Evolutionary conservation across 495 filamentous ascomycete genomes (phyloP).

Genomic region (Amphirosellinia nigrospora): DNA sequence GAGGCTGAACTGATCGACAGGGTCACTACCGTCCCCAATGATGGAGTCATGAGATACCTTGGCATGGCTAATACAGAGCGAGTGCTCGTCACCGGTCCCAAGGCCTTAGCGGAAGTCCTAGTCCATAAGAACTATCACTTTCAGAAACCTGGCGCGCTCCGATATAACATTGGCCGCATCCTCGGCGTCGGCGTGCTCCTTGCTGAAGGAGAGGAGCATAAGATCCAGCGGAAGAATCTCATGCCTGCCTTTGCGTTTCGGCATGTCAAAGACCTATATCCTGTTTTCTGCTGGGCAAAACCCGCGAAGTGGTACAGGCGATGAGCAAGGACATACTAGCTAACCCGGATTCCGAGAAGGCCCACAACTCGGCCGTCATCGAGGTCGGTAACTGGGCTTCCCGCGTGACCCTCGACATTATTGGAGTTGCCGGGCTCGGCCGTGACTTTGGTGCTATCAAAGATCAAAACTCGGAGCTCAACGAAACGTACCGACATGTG

Average conservation of each 20-base stretch:
- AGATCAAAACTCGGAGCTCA: constrained; percentile 67
- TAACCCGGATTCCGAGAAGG: constrained; percentile 44
- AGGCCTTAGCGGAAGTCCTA: constrained; percentile 70
- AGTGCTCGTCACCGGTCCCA: constrained; percentile 67
- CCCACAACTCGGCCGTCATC: constrained; percentile 56
- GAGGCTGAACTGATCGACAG: constrained; percentile 39
- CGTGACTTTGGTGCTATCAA: constrained; percentile 76
- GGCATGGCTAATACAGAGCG: constrained; percentile 74
- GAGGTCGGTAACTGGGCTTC: constrained; percentile 73
- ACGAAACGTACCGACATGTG: constrained; percentile 66
- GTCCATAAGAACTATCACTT: constrained; percentile 80
- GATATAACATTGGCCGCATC: constrained; percentile 63
- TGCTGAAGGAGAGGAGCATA: constrained; percentile 87
- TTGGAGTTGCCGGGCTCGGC: constrained; percentile 81
- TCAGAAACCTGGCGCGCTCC: constrained; percentile 68
- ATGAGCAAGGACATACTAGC: constrained; percentile 50
- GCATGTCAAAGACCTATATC: constrained; percentile 86
- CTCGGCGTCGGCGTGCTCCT: constrained; percentile 80
- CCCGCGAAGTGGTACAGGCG: constrained; percentile 50
- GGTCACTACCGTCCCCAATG: constrained; percentile 78
- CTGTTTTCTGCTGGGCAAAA: constrained; percentile 82
- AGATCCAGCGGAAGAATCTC: constrained; percentile 77
- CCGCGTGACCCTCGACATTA: constrained; percentile 84
- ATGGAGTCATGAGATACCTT: constrained; percentile 82
- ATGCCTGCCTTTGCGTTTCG: constrained; percentile 85